phyloP scores from a whole-genome alignment of 352 stramenopile genomes.

The Globisporangium takayamanum region DNA sequence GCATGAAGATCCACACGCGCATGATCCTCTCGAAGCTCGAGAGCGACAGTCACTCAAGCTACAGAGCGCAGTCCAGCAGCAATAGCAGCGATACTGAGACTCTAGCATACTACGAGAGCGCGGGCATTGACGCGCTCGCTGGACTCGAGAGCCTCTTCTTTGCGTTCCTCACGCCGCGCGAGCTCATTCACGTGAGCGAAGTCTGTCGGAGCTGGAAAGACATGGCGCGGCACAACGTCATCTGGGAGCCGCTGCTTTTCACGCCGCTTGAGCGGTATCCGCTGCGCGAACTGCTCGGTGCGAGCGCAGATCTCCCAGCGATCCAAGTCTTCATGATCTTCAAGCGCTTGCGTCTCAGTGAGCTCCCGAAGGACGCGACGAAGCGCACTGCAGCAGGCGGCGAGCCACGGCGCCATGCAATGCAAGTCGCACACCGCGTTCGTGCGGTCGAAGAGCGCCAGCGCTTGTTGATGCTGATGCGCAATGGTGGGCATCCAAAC shows the following conservation, averaged over 20 bases:
- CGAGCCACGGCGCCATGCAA: background rate
- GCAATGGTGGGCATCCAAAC: background rate
- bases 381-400: background rate
- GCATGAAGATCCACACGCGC: slow-evolving; percentile 50
- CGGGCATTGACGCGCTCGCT: slow-evolving; percentile 44
- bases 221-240: slow-evolving; percentile 43
- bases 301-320: slow-evolving; percentile 36
- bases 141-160: slow-evolving; percentile 62
- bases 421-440: slow-evolving; percentile 1
- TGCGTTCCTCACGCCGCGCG: slow-evolving; percentile 36
- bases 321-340: slow-evolving; percentile 78
- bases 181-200: slow-evolving; percentile 37
- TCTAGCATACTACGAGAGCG: background rate
- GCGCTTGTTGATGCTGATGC: slow-evolving; percentile 10
- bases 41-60: background rate
- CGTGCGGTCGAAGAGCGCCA: slow-evolving; percentile 14
- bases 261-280: slow-evolving; percentile 57
- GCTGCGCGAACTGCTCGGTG: slow-evolving; percentile 47
- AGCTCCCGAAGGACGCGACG: slow-evolving; percentile 12
- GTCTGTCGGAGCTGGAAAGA: slow-evolving; percentile 55
- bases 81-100: background rate
- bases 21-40: slow-evolving; percentile 48
- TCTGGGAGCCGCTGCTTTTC: slow-evolving; percentile 64
- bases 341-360: slow-evolving; percentile 32
- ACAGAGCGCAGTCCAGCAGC: background rate